Conservation (phyloP, 2,329 filamentous ascomycete genomes). For the Pseudopithomyces chartarum region DNA sequence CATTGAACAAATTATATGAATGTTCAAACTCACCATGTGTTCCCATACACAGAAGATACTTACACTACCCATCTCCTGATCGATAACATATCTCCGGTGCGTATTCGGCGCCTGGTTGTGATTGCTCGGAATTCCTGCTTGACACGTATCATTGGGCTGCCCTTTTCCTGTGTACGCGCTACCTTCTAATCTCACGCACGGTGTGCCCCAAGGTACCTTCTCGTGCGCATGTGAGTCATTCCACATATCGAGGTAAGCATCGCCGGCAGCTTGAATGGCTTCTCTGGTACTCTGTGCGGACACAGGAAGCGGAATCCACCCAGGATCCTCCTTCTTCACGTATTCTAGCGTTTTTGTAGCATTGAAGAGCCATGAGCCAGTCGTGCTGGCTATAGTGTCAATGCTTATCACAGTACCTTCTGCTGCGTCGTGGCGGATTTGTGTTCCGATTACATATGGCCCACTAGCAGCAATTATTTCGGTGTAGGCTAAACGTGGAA, state of each 20-base stretch:
- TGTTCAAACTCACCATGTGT: conserved; percentile 20
- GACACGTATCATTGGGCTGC: conserved; percentile 20
- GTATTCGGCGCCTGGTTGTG: conserved; percentile 18
- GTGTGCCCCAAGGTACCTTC: conserved; percentile 28
- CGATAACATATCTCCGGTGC: conserved; percentile 25
- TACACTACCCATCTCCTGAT: conserved; percentile 27
- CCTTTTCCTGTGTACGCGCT: conserved; percentile 28
- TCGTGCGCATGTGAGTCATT: conserved; percentile 17
- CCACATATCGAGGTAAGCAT: conserved; percentile 31
- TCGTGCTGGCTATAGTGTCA: conserved; percentile 22
- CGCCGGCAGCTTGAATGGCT: conserved; percentile 23
- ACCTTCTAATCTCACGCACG: conserved; percentile 23
- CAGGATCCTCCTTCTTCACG: conserved; percentile 14
- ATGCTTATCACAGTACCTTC: conserved; percentile 15
- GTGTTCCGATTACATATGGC: conserved; percentile 24
- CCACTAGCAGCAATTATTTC: conserved; percentile 19
- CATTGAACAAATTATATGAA: neutral
- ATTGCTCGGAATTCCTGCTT: conserved; percentile 23
- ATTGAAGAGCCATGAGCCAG: conserved; percentile 26
- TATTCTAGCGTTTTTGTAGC: conserved; percentile 27
- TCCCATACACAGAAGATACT: conserved; percentile 29
- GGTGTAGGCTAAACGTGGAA: conserved; percentile 16
- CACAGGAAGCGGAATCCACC: conserved; percentile 19
- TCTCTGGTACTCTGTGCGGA: conserved; percentile 13
- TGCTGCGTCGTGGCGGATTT: conserved; percentile 17